These are phyloP conservation scores for Podaxis rugospora DNA, from an alignment of 768 basidiomycete genomes.

Conservation along the genomic window DNA sequence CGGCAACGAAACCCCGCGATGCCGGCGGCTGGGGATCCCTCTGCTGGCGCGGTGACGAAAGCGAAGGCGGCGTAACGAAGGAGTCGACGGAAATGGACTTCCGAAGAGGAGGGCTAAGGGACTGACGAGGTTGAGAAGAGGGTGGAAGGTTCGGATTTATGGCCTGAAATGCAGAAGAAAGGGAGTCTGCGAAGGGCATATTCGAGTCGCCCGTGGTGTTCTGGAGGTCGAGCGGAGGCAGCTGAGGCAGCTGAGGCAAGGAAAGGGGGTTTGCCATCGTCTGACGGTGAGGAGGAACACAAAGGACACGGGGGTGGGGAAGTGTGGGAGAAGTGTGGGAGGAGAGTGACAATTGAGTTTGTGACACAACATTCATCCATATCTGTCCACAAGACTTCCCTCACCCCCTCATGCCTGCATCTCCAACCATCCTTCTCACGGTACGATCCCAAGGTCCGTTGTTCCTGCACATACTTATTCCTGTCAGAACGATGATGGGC, in stretches of 20 bases:
- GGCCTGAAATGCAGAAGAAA: slow-evolving; percentile 39
- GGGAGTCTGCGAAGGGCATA: slow-evolving; percentile 35
- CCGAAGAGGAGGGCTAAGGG: slow-evolving; percentile 41
- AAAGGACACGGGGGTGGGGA: neutral
- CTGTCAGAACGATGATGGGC: slow-evolving; percentile 81
- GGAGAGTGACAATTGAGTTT: neutral
- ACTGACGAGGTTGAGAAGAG: slow-evolving; percentile 19
- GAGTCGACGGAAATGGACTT: slow-evolving; percentile 81
- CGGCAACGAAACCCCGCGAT: slow-evolving; percentile 7
- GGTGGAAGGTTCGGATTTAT: slow-evolving; percentile 23
- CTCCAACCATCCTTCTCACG: slow-evolving; percentile 36
- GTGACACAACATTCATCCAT: slow-evolving; percentile 12
- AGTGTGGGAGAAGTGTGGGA: slow-evolving; percentile 5
- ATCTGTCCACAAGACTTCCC: slow-evolving; percentile 7
- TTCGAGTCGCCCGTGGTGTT: slow-evolving; percentile 18
- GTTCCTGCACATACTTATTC: neutral
- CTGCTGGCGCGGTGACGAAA: neutral
- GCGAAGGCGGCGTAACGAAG: slow-evolving; percentile 38
- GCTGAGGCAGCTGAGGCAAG: slow-evolving; percentile 17
- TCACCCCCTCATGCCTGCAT: slow-evolving; percentile 8
- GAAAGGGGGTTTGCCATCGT: slow-evolving; percentile 18
- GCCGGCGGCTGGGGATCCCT: neutral
- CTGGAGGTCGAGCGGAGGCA: slow-evolving; percentile 24
- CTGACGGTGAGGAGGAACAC: neutral
- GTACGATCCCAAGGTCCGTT: slow-evolving; percentile 18